A percentile compares a stretch with the other conserved stretches of the same genome.
These are phyloP conservation scores for Scopulariopsis brevicaulis DNA, from an alignment of 2,329 filamentous ascomycete genomes.

Conservation along the genomic window DNA sequence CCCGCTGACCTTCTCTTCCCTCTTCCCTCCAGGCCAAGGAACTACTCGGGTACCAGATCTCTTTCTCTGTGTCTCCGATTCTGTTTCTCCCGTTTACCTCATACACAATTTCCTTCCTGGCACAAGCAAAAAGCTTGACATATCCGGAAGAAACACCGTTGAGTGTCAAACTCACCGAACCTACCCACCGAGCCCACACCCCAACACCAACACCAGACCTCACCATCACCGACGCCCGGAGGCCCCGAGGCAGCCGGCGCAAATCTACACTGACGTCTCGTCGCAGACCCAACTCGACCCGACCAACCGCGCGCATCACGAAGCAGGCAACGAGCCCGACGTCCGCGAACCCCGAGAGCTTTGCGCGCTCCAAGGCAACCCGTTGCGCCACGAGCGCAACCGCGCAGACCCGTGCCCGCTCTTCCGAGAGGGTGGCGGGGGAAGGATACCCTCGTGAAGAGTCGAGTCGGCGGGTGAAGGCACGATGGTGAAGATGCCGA, in stretches of 20 bases:
- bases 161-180: not conserved
- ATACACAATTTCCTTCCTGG: too few species aligned
- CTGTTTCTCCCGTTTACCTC: too few species aligned
- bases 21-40: too few species aligned
- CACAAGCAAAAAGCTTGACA: too few species aligned
- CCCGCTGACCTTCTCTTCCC: too few species aligned
- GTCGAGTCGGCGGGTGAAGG: not conserved
- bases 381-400: too few species aligned
- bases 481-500: slow-evolving; percentile 13
- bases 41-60: too few species aligned
- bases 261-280: not conserved
- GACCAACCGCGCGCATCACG: not conserved
- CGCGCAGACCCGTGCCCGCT: too few species aligned
- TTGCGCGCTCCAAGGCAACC: too few species aligned
- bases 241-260: not conserved
- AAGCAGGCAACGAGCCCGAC: not conserved
- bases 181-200: slow-evolving; percentile 1
- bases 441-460: not conserved
- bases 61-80: too few species aligned
- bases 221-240: not conserved
- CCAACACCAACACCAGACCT: not conserved
- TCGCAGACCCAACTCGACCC: not conserved
- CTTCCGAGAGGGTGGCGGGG: not conserved
- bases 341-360: not conserved
- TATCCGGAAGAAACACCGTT: too few species aligned